phyloP scores from a whole-genome alignment of 768 basidiomycete genomes.

The Multifurca ochricompacta region DNA sequence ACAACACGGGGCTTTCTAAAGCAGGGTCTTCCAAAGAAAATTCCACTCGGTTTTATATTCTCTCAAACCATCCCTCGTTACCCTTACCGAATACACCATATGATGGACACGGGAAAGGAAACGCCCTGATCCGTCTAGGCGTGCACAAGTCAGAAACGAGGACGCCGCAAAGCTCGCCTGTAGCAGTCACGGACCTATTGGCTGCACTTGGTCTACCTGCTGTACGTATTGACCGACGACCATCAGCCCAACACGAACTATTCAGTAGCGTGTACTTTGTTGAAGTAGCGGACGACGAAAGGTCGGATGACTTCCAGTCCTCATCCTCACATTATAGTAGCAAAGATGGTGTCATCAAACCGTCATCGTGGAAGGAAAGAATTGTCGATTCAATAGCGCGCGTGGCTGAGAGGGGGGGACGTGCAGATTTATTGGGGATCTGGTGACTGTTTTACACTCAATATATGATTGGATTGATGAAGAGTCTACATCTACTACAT shows the following conservation, averaged over 20 bases:
- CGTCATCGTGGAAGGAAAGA: constrained; percentile 2
- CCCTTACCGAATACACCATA: constrained; percentile 23
- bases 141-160: not conserved
- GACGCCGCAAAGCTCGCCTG: constrained; percentile 6
- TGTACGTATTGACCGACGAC: constrained; percentile 57
- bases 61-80: constrained; percentile 34
- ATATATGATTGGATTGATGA: too few relatives aligned
- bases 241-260: constrained; percentile 36
- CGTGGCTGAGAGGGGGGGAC: constrained; percentile 18
- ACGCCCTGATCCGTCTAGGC: constrained; percentile 35
- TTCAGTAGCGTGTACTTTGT: constrained; percentile 60
- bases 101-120: constrained; percentile 18
- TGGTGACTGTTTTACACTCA: too few relatives aligned
- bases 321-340: not conserved
- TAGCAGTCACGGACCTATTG: constrained; percentile 27
- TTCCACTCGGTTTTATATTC: constrained; percentile 60
- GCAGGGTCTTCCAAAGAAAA: too few relatives aligned
- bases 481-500: too few relatives aligned
- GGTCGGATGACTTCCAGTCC: not conserved
- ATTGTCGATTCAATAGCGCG: not conserved
- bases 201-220: constrained; percentile 36
- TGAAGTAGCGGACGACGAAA: constrained; percentile 37
- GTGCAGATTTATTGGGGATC: constrained; percentile 31
- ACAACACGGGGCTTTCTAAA: too few relatives aligned
- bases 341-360: not conserved